These are phyloP conservation scores for Amoeboaphelidium occidentale DNA, from an alignment of 371 early-diverging fungal genomes.

Conservation along the genomic window DNA sequence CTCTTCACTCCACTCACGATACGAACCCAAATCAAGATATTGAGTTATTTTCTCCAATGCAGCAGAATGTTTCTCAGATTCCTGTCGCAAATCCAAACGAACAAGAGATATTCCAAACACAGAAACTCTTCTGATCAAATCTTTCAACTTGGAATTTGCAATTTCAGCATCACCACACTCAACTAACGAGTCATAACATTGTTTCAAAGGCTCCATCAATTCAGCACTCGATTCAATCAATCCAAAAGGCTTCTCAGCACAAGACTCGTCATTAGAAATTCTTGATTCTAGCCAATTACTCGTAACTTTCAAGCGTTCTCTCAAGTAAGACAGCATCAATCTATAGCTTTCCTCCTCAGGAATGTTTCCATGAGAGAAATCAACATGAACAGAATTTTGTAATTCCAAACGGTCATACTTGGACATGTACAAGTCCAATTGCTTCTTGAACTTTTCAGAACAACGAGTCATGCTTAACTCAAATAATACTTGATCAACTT, in stretches of 20 bases:
- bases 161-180: constrained; percentile 3
- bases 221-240: too few relatives aligned
- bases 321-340: constrained; percentile 4
- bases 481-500: constrained; percentile 9
- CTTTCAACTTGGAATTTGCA: constrained; percentile 6
- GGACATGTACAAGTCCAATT: background rate
- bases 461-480: constrained; percentile 6
- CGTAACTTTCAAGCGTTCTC: constrained; percentile 8
- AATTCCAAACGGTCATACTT: background rate
- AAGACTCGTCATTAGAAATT: constrained; percentile 4
- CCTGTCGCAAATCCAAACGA: constrained; percentile 10
- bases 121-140: constrained; percentile 4
- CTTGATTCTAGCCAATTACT: too few relatives aligned
- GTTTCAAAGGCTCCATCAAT: constrained; percentile 7
- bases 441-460: constrained; percentile 2
- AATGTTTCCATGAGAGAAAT: constrained; percentile 2
- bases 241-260: too few relatives aligned
- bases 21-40: constrained; percentile 7
- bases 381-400: background rate
- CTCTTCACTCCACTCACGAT: constrained; percentile 7
- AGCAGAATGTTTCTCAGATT: constrained; percentile 8
- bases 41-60: constrained; percentile 6
- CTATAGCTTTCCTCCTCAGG: constrained; percentile 11
- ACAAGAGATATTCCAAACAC: constrained; percentile 10
- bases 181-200: constrained; percentile 5